phyloP scores from a whole-genome alignment of 345 rosid genomes.

The Linum tenue region DNA sequence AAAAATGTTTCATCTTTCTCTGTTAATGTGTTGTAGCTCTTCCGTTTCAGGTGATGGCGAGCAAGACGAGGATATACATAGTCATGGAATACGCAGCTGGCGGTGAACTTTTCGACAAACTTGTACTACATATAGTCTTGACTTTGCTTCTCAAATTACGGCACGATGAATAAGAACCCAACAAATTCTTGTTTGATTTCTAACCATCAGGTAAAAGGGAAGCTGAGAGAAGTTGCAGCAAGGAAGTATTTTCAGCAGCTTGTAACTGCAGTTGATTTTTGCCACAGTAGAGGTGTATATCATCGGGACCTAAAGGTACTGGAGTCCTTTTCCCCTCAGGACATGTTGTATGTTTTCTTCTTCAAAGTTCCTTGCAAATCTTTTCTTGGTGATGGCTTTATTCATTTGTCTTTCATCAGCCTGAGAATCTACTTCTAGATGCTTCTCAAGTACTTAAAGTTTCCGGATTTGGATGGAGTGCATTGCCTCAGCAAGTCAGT shows the following conservation, averaged over 20 bases:
- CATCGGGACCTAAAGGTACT: slow-evolving; percentile 91
- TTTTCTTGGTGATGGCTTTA: neutral
- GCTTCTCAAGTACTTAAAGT: slow-evolving; percentile 74
- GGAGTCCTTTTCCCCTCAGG: neutral
- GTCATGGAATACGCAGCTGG: slow-evolving; percentile 89
- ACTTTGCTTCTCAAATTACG: neutral
- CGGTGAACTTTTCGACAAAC: slow-evolving; percentile 94
- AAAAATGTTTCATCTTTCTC: slow-evolving; percentile 1
- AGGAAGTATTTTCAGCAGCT: slow-evolving; percentile 93
- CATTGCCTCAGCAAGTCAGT: slow-evolving; percentile 97
- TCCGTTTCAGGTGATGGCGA: slow-evolving; percentile 16
- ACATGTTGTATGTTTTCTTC: neutral
- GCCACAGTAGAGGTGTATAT: slow-evolving; percentile 92
- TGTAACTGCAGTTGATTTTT: slow-evolving; percentile 94
- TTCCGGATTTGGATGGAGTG: slow-evolving; percentile 97
- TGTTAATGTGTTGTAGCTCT: slow-evolving; percentile 12
- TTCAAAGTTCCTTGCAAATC: no score
- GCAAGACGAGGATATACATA: slow-evolving; percentile 88
- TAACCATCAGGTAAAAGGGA: slow-evolving; percentile 60
- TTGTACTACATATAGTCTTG: slow-evolving; percentile 40
- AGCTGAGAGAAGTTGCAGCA: slow-evolving; percentile 91
- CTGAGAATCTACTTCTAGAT: slow-evolving; percentile 91
- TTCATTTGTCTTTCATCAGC: slow-evolving; percentile 42
- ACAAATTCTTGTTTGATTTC: no score
- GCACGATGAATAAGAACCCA: no score